Base-by-base conservation (phyloP, 2,329 filamentous ascomycete species). In the Mycocentrospora acerina region DNA sequence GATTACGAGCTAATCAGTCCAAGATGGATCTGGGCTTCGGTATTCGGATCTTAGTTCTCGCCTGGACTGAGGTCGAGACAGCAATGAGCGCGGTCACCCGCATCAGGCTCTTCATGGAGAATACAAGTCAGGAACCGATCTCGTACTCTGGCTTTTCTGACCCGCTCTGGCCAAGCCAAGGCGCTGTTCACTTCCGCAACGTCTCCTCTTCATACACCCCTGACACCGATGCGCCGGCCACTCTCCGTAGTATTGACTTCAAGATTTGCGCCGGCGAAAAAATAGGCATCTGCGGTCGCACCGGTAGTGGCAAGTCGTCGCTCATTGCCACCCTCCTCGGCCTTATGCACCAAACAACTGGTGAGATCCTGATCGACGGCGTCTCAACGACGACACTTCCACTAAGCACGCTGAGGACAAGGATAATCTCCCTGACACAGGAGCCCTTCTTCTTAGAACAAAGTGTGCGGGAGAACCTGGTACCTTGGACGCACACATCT, bases 141-240 rank as follows among this genome's bases (percentile, higher is more conserved):
- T n/a, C n/a, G n/a, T n/a, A n/a, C n/a, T n/a, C n/a, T n/a, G n/a
- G n/a, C 14, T 71, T 75, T 15, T 79, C 84, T 0, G 82, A 86
- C 0, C 83, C 85, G 2, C 79, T 81, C 1, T 93, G 88, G 88
- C 88, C 88, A 0, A 80, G 79, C 0, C 79, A 86, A 46, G 88
- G 88, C 5, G 74, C 77, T 9, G 75, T 95, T 29, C 82, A 90
- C 51, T 80, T 91, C 13, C 68, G 82, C 13, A 77, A 88, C 40
- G 75, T 94, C 0, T 83, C 85, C 0, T 84, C 88, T 17, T 72
- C 74, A 11, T 91, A 93, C 58, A 86, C 85, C 0, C 70, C 79
- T 0, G 85, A 88, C 46, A 71, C 90, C 0, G 30, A 18, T 15
- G 29, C 32, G 12, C 81, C 83, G 0, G 79, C 85, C 0, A 83